phyloP scores from a whole-genome alignment of 176 grass and related monocot genomes.

The Miscanthus lutarioriparius region DNA sequence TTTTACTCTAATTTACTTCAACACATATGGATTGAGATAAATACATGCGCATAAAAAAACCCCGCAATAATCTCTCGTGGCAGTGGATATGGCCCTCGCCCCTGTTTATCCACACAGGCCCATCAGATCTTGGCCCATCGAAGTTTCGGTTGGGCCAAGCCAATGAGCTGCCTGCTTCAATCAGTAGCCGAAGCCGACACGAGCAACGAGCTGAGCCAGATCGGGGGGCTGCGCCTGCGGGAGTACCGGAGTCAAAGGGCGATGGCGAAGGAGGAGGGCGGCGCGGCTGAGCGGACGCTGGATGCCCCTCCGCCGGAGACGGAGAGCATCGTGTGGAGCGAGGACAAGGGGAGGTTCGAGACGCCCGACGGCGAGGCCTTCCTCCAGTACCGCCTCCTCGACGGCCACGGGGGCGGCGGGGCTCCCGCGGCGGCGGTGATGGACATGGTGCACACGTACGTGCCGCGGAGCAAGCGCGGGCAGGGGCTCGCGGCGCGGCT shows the following conservation, averaged over 20 bases:
- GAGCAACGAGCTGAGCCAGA: background rate
- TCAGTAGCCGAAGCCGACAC: too few relatives aligned
- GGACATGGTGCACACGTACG: constrained; percentile 90
- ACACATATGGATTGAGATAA: too few relatives aligned
- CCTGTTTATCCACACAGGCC: too few relatives aligned
- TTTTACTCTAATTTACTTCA: too few relatives aligned
- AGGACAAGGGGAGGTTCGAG: constrained; percentile 61
- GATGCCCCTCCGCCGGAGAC: background rate
- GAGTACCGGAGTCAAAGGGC: background rate
- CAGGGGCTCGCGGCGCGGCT: constrained; percentile 74
- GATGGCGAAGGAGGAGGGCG: constrained; percentile 31
- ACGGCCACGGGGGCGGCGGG: background rate
- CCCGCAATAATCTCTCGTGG: too few relatives aligned
- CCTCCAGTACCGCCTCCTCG: constrained; percentile 65
- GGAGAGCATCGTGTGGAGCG: constrained; percentile 59
- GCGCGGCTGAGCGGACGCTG: background rate
- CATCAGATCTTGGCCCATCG: background rate
- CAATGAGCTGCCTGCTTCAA: background rate
- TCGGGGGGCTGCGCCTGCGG: too few relatives aligned
- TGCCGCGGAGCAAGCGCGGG: constrained; percentile 79
- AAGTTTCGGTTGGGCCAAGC: background rate
- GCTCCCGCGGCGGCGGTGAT: constrained; percentile 34
- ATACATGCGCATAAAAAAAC: too few relatives aligned
- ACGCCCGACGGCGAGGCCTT: constrained; percentile 68
- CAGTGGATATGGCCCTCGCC: too few relatives aligned